Evolutionary conservation across 306 rosid species (phyloP).

Genomic region (Begonia masoniana): DNA sequence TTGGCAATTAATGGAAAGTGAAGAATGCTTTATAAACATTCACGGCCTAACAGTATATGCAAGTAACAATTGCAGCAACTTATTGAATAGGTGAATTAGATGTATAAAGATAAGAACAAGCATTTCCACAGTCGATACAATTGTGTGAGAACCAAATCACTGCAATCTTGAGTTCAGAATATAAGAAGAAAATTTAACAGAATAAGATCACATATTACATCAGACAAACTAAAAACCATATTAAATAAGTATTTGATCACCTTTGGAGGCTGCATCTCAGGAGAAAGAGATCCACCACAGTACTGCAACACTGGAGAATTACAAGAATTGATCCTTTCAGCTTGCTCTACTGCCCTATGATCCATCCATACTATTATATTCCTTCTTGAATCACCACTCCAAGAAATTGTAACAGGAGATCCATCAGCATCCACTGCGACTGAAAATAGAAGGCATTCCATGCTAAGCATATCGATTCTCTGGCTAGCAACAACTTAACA

Average conservation of each 20-base stretch:
- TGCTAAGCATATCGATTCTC: background rate
- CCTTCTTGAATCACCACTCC: slow-evolving; percentile 92
- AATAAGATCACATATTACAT: background rate
- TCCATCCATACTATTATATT: slow-evolving; percentile 98
- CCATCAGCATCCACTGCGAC: slow-evolving; percentile 90
- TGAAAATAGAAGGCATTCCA: slow-evolving; percentile 23
- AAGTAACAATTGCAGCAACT: no score
- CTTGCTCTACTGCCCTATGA: slow-evolving; percentile 91
- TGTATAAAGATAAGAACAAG: no score
- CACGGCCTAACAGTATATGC: no score
- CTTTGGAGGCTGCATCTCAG: slow-evolving; percentile 99
- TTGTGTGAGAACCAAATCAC: no score
- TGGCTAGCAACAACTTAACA: background rate
- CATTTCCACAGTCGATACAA: no score
- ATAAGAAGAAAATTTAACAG: background rate
- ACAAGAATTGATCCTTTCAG: slow-evolving; percentile 67
- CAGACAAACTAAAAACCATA: background rate
- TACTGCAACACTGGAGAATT: slow-evolving; percentile 80
- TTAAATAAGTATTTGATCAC: slow-evolving; percentile 21
- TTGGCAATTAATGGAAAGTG: background rate
- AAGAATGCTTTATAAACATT: no score
- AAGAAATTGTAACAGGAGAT: slow-evolving; percentile 82
- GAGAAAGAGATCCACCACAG: slow-evolving; percentile 93
- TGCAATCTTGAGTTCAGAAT: no score
- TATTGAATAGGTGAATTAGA: no score